These are phyloP conservation scores for Sphaerobolus stellatus DNA, from an alignment of 1,284 basidiomycete genomes.

Conservation along the genomic window DNA sequence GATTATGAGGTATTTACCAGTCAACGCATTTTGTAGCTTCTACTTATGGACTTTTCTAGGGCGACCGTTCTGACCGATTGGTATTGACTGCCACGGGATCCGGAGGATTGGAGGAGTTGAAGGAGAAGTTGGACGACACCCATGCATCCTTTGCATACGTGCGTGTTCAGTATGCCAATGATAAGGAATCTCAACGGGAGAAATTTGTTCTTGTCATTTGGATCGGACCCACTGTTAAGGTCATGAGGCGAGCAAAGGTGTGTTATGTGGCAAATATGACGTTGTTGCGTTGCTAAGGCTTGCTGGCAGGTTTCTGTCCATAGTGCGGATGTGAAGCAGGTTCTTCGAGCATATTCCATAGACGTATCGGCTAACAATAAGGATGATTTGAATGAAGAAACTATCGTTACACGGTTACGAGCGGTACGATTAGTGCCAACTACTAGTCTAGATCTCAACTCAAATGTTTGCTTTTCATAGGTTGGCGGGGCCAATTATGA, in stretches of 20 bases:
- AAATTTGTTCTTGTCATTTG: constrained; percentile 90
- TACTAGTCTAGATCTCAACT: not conserved
- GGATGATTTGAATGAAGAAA: constrained; percentile 81
- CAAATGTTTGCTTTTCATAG: constrained; percentile 35
- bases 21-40: constrained; percentile 18
- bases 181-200: constrained; percentile 82
- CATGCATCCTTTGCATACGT: constrained; percentile 83
- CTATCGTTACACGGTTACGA: constrained; percentile 67
- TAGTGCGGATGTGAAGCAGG: constrained; percentile 78
- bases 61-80: constrained; percentile 83
- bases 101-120: constrained; percentile 75
- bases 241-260: constrained; percentile 90
- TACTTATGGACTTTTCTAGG: constrained; percentile 38
- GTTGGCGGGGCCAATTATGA: constrained; percentile 82
- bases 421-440: constrained; percentile 52
- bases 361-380: constrained; percentile 81
- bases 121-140: constrained; percentile 67
- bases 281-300: not conserved
- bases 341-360: constrained; percentile 77
- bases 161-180: constrained; percentile 82
- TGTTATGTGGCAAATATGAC: too few species aligned
- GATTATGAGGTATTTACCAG: constrained; percentile 71
- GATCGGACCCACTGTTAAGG: constrained; percentile 83
- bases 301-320: constrained; percentile 79
- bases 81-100: constrained; percentile 73